Evolutionary conservation across 495 filamentous ascomycete genomes (phyloP), one percentile per base, ranked within the genome.

Genomic region (Letharia lupina): DNA sequence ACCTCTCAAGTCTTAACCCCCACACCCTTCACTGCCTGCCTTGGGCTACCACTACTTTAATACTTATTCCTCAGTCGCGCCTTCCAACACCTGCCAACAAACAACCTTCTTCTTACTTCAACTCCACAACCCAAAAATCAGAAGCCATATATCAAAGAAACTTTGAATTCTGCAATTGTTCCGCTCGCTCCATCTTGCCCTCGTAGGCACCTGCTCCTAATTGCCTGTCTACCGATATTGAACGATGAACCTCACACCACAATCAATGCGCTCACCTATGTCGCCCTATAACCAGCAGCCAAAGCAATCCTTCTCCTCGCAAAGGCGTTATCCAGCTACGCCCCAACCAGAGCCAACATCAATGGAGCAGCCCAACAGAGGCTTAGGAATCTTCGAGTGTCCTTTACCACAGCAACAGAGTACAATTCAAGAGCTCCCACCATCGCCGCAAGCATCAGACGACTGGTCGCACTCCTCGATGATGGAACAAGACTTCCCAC

Each of bases 401-500:
- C 60, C 64, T 37, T 18, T 72, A 45, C 70, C 68, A 40, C 68
- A 68, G 42, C 66, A 42, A 48, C 71, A 71, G 44, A 68, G 67
- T 47, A 68, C 69, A 18, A 56, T 73, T 6, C 65, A 70, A 41
- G 67, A 70, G 48, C 37, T 73, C 31, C 69, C 71, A 60, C 71
- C 71, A 28, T 73, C 71, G 12, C 71, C 71, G 31, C 71, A 73
- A 54, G 66, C 67, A 23, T 72, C 71, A 40, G 71, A 72, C 33
- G 60, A 62, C 42, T 73, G 71, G 71, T 67, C 69, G 16, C 71
- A 73, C 35, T 66, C 69, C 16, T 69, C 71, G 33, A 67, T 71
- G 54, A 70, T 73, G 70, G 71, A 73, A 52, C 69, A 70, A 65
- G 71, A 73, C 23, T 73, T 67, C 44, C 67, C 65, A 16, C 71